Conservation (phyloP, 2,329 filamentous ascomycete genomes). For the Fusarium sp. region DNA sequence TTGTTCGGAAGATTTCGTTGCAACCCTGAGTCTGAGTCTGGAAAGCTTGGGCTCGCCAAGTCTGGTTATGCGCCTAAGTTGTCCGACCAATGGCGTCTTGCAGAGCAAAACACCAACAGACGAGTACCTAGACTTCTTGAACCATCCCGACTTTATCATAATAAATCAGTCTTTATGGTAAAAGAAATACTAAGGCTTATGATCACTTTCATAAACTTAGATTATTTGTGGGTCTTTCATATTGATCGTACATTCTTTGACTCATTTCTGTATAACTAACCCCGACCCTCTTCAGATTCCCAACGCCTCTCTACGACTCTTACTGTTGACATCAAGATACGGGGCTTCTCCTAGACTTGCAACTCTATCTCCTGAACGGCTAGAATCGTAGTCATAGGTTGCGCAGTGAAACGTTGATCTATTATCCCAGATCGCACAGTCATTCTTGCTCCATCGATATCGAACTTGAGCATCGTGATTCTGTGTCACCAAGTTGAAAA, state of each 20-base stretch:
- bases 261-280: not conserved
- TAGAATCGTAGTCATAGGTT: constrained; percentile 58
- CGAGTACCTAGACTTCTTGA: not conserved
- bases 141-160: not conserved
- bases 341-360: constrained; percentile 57
- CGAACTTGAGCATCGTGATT: constrained; percentile 69
- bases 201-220: not conserved
- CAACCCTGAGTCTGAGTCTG: not conserved
- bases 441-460: constrained; percentile 64
- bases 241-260: not conserved
- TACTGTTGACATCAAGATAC: constrained; percentile 54
- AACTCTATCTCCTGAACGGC: constrained; percentile 53
- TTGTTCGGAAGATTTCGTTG: constrained; percentile 4
- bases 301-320: constrained; percentile 54
- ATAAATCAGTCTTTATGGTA: not conserved
- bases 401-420: constrained; percentile 62
- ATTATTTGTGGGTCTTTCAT: not conserved
- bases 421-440: constrained; percentile 75
- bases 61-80: not conserved
- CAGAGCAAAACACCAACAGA: not conserved
- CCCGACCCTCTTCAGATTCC: constrained; percentile 10
- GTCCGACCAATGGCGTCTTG: not conserved
- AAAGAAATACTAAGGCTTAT: not conserved
- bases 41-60: constrained; percentile 2
- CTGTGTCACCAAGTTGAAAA: constrained; percentile 60